Evolutionary conservation across 768 basidiomycete genomes (phyloP).

Genomic region (Boletus pseudo-olivaceus): DNA sequence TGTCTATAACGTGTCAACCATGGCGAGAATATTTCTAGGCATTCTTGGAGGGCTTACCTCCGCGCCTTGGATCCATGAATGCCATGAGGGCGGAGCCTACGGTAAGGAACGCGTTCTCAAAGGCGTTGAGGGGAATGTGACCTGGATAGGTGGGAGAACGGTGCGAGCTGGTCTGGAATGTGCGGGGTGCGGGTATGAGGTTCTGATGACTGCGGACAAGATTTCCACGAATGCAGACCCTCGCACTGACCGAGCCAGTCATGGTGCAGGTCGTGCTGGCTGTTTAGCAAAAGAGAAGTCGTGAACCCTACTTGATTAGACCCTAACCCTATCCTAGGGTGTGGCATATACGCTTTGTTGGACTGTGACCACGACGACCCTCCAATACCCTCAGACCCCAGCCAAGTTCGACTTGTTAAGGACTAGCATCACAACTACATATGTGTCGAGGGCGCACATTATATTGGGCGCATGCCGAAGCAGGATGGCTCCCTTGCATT

Average conservation of each 20-base stretch:
- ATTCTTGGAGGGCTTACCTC: conserved; percentile 51
- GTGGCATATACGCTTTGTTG: background rate
- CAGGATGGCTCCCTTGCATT: conserved; percentile 8
- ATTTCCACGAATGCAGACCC: background rate
- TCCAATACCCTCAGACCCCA: background rate
- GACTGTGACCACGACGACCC: background rate
- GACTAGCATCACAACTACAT: background rate
- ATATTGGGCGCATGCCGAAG: background rate
- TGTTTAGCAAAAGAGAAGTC: background rate
- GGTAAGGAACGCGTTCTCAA: conserved; percentile 84
- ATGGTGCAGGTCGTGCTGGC: background rate
- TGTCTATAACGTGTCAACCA: conserved; percentile 52
- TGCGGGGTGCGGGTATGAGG: conserved; percentile 4
- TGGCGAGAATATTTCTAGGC: background rate
- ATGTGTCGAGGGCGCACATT: background rate
- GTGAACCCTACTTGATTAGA: background rate
- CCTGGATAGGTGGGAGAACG: conserved; percentile 62
- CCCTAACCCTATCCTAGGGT: conserved; percentile 22
- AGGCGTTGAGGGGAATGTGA: conserved; percentile 75
- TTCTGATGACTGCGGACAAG: background rate
- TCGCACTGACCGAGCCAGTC: background rate
- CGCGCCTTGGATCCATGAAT: conserved; percentile 75
- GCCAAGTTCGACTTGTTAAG: background rate
- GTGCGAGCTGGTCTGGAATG: conserved; percentile 12
- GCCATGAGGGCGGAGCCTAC: conserved; percentile 84